phyloP scores from a whole-genome alignment of 257 asterid species.

The Plantago ovata region DNA sequence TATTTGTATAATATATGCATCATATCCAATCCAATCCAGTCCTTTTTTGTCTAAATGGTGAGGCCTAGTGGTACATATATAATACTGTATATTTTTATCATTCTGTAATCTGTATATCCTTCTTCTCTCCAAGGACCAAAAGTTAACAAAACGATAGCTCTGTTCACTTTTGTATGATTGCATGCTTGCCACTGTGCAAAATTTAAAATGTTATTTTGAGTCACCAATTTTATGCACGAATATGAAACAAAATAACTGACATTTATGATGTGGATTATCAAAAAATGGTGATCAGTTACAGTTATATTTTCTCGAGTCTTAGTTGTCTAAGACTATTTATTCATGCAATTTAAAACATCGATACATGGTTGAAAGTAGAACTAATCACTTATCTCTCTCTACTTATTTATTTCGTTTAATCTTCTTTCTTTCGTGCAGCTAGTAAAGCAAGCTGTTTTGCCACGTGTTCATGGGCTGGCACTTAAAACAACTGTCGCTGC shows the following conservation, averaged over 20 bases:
- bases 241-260: not conserved
- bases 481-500: constrained; percentile 99
- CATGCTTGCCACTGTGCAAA: not conserved
- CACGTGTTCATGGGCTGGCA: constrained; percentile 97
- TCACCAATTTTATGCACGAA: not conserved
- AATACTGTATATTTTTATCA: too few species aligned
- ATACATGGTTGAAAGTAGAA: not conserved
- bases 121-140: too few species aligned
- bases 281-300: constrained; percentile 1
- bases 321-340: constrained; percentile 1
- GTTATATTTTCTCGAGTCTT: constrained; percentile 6
- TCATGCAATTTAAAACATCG: not conserved
- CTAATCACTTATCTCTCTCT: not conserved
- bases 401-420: constrained; percentile 5
- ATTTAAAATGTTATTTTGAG: not conserved
- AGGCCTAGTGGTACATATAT: too few species aligned
- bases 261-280: constrained; percentile 1
- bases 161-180: too few species aligned
- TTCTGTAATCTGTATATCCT: too few species aligned
- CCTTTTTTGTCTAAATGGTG: too few species aligned
- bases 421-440: constrained; percentile 46
- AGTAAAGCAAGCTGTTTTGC: constrained; percentile 77
- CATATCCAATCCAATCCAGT: too few species aligned
- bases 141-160: too few species aligned
- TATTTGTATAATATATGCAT: too few species aligned